phyloP scores from a whole-genome alignment of 2,329 filamentous ascomycete species.

The Elsinoe australis region DNA sequence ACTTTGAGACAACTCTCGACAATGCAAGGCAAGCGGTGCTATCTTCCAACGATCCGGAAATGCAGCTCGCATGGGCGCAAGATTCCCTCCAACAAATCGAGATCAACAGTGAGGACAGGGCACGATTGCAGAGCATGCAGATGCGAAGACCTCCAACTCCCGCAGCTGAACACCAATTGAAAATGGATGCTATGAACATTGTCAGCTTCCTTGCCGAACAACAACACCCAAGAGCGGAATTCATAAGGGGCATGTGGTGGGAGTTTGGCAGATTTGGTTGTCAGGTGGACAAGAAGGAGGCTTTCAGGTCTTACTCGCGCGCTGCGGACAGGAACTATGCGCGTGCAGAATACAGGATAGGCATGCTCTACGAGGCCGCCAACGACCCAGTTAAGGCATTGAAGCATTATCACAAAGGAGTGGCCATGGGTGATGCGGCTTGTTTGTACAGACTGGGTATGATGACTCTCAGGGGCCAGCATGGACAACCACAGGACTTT shows the following conservation, averaged over 20 bases:
- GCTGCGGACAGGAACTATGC: conserved; percentile 82
- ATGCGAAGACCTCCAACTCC: conserved; percentile 64
- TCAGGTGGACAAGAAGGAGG: conserved; percentile 87
- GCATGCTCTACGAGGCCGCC: conserved; percentile 95
- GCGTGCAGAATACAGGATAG: conserved; percentile 89
- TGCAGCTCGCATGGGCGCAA: conserved; percentile 94
- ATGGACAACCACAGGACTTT: conserved; percentile 79
- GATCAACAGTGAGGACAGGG: conserved; percentile 67
- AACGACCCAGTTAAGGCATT: conserved; percentile 89
- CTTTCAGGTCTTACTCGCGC: conserved; percentile 75
- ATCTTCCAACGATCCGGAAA: conserved; percentile 87
- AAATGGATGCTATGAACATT: conserved; percentile 83
- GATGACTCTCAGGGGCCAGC: conserved; percentile 94
- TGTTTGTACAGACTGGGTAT: conserved; percentile 83
- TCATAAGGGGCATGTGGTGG: conserved; percentile 92
- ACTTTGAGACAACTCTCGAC: conserved; percentile 85
- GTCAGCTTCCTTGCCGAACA: conserved; percentile 85
- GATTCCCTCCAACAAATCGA: conserved; percentile 87
- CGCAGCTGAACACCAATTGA: conserved; percentile 78
- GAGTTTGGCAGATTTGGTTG: conserved; percentile 96
- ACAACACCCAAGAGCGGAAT: conserved; percentile 85
- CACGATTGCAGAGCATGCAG: conserved; percentile 52
- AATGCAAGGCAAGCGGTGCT: conserved; percentile 75
- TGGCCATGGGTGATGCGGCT: conserved; percentile 75
- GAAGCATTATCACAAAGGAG: conserved; percentile 78